Evolutionary conservation across 371 early-diverging fungal species (phyloP).

Genomic region (Mucor indicus): DNA sequence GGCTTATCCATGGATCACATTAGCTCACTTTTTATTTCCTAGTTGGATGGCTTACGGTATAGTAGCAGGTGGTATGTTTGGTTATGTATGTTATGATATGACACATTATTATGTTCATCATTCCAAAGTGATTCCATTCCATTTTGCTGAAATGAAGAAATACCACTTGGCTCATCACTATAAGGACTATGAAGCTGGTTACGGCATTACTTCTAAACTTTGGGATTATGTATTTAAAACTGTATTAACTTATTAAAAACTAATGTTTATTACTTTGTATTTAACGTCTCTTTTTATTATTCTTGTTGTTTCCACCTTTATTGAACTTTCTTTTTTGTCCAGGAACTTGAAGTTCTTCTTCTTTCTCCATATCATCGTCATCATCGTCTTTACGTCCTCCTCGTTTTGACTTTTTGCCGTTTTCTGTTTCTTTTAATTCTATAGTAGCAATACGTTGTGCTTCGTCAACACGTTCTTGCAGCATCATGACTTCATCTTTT

Average conservation of each 20-base stretch:
- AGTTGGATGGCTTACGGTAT: constrained; percentile 52
- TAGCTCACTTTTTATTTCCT: constrained; percentile 56
- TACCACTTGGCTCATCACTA: constrained; percentile 94
- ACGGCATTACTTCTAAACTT: constrained; percentile 87
- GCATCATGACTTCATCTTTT: constrained; percentile 82
- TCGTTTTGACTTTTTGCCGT: constrained; percentile 53
- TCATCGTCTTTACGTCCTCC: constrained; percentile 37
- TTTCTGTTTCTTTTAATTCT: constrained; percentile 66
- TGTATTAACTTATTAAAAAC: constrained; percentile 28
- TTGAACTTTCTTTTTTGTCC: constrained; percentile 29
- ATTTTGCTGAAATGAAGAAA: constrained; percentile 81
- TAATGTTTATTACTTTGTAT: background rate
- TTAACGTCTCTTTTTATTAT: constrained; percentile 14
- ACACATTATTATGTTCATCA: constrained; percentile 93
- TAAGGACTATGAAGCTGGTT: constrained; percentile 79
- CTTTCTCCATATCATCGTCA: constrained; percentile 52
- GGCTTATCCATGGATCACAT: constrained; percentile 49
- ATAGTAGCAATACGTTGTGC: constrained; percentile 81
- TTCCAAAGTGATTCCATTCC: constrained; percentile 61
- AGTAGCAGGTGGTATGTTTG: constrained; percentile 69
- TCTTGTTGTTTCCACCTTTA: constrained; percentile 16
- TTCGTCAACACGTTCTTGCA: constrained; percentile 93
- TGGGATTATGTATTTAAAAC: constrained; percentile 86
- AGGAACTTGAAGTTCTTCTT: constrained; percentile 43
- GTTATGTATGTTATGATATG: constrained; percentile 88